Base-by-base conservation (phyloP, 345 rosid genomes). In the Eutrema japonicum region DNA sequence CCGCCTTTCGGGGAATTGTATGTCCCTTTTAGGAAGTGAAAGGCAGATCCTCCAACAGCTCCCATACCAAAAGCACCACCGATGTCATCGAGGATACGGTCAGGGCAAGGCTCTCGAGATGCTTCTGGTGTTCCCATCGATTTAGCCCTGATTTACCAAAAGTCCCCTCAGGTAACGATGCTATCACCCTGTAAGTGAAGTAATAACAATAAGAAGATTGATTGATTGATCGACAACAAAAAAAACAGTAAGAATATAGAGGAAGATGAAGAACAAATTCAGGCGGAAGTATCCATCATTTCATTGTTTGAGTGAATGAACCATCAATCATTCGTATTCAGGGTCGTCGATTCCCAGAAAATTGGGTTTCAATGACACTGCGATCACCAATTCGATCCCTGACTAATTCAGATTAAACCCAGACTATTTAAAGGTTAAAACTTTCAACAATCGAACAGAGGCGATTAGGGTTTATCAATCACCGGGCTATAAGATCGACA, bases 1-100 rank as follows among this genome's bases (percentile, higher is more conserved):
- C 86, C 61, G 1, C 91, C 91, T 22, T 60, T 62, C 0, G 96
- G 96, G 6, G 96, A 89, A 70, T 88, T 82, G 63, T 83, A 83
- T 0, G 70, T 60, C 6, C 93, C 96, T 77, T 88, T 86, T 13
- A 89, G 45, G 78, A 89, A 89, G 77, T 89, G 96, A 71, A 86
- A 89, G 13, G 85, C 89, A 4, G 88, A 36, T 32, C 96, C 96
- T 51, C 96, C 96, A 12, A 89, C 89, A 0, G 96, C 93, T 49
- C 96, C 96, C 96, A 89, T 89, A 4, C 96, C 96, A 22, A 89
- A 87, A 5, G 96, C 89, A 59, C 96, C 96, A 26, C 96, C 96
- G 42, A 88, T 58, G 56, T 89, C 96, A 49, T 89, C 96, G 0
- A 89, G 85, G 47, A 89, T 89, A 30, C 96, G 86, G 66, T 89